Percentiles rank a stretch among this genome's conserved stretches.
Conservation (phyloP, 2,329 filamentous ascomycete species). For the Rhytidhysteron rufulum region DNA sequence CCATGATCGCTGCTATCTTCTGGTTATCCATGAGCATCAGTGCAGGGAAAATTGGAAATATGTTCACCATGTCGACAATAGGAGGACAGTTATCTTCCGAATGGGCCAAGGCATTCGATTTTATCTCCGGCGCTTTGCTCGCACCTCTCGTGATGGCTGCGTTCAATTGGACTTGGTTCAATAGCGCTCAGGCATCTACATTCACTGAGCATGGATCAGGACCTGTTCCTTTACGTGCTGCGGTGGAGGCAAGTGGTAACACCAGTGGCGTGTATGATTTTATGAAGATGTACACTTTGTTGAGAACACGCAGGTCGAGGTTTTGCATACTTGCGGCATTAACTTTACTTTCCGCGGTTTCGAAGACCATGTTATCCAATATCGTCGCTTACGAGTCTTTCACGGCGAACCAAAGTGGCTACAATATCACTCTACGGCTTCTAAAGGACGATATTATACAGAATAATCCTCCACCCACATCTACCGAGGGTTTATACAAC, state of each 20-base stretch:
- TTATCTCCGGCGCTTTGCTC: conserved; percentile 11
- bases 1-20: too few species aligned
- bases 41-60: too few species aligned
- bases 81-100: conserved; percentile 11
- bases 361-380: conserved; percentile 8
- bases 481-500: too few species aligned
- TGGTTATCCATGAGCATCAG: too few species aligned
- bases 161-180: conserved; percentile 13
- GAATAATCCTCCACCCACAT: too few species aligned
- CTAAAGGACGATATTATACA: too few species aligned
- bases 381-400: conserved; percentile 12
- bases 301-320: conserved; percentile 5
- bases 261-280: conserved; percentile 7
- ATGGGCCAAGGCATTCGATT: conserved; percentile 14
- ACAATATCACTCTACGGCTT: too few species aligned
- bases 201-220: conserved; percentile 9
- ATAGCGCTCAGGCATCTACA: conserved; percentile 10
- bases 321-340: conserved; percentile 4
- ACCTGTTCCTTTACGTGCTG: conserved; percentile 4
- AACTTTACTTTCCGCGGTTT: conserved; percentile 6
- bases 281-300: conserved; percentile 5
- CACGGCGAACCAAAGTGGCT: too few species aligned
- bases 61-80: too few species aligned
- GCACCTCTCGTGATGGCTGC: conserved; percentile 9
- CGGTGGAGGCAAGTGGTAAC: conserved; percentile 8